Percentiles rank a stretch among this genome's conserved stretches.
Evolutionary conservation across 2,329 filamentous ascomycete species (phyloP).

Genomic region (Chaetomiaceae sp.): DNA sequence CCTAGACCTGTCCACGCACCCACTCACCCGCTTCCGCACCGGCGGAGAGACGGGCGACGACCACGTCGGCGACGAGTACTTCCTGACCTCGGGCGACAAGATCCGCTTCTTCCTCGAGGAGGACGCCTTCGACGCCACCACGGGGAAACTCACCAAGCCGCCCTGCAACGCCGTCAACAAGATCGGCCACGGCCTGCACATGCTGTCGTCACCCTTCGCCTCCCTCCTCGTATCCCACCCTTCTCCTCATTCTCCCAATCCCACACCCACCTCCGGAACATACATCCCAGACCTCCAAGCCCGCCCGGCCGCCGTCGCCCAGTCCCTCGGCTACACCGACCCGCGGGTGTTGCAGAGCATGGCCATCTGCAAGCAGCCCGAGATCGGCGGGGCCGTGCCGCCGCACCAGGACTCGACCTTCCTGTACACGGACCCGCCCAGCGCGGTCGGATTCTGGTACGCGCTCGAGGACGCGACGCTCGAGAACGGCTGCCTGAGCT

Average conservation of each 20-base stretch:
- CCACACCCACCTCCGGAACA: constrained; percentile 39
- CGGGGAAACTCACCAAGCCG: constrained; percentile 64
- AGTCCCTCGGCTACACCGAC: constrained; percentile 65
- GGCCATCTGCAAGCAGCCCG: constrained; percentile 97
- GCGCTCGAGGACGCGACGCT: constrained; percentile 85
- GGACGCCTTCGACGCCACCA: constrained; percentile 64
- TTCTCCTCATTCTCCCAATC: constrained; percentile 39
- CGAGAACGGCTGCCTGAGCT: constrained; percentile 83
- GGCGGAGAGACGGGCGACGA: constrained; percentile 58
- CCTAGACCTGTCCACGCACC: constrained; percentile 77
- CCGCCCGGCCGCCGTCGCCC: constrained; percentile 56
- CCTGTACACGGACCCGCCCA: constrained; percentile 81
- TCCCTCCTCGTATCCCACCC: no score
- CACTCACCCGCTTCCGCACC: constrained; percentile 90
- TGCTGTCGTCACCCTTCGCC: constrained; percentile 60
- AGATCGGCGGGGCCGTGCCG: constrained; percentile 86
- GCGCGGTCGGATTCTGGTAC: constrained; percentile 94
- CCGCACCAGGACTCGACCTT: constrained; percentile 92
- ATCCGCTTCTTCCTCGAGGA: constrained; percentile 97
- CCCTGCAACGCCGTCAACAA: constrained; percentile 86
- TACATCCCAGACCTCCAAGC: constrained; percentile 31
- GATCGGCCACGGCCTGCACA: constrained; percentile 73
- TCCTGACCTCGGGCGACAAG: constrained; percentile 83
- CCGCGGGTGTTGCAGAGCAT: constrained; percentile 83
- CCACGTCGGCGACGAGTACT: constrained; percentile 93